Evolutionary conservation across 768 basidiomycete species (phyloP), one percentile per base, ranked within the genome.

Genomic region (Russula sp.): DNA sequence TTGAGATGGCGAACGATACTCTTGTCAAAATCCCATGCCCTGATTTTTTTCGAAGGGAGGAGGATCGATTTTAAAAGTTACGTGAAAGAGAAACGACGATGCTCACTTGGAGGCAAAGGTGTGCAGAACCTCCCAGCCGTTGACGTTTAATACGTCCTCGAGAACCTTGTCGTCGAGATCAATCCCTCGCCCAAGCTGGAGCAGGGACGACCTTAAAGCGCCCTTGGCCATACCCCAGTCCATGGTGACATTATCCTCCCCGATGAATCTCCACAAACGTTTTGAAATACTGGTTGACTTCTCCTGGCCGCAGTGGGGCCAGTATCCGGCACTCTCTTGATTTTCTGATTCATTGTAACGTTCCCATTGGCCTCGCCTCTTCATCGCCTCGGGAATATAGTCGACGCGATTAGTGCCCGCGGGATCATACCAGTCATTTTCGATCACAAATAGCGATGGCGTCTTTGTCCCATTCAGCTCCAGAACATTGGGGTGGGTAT

Each of bases 341-440:
- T 38, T 56, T 4, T 49, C 63, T 49, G 67, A 36, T 1, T 62
- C 64, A 46, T 65, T 58, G n/a, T 63, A 46, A 2, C 6, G 36
- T 64, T 70, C 55, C 71, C 73, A 74, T 14, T 67, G 47, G 29
- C 75, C 75, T 35, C 72, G 73, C n/a, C 9, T 56, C 42, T 69
- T 73, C 68, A 75, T 70, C 2, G 69, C 71, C 6, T 69, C 66
- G 9, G 74, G 65, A 29, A 77, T 58, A 55, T 55, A 66, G 65
- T 79, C 76, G 39, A 79, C 76, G 18, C 78, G 75, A 32, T 70
- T 70, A 54, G 73, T 67, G 47, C 64, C 65, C 32, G 55, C 45
- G 10, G 75, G 75, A 54, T 79, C 78, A 50, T 78, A 80, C 67
- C 73, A 75, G 18, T 65, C 20, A 60, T 79, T 78, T 34, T 75